phyloP scores from a whole-genome alignment of 73 alveolate genomes.

The Tetrahymena borealis region DNA sequence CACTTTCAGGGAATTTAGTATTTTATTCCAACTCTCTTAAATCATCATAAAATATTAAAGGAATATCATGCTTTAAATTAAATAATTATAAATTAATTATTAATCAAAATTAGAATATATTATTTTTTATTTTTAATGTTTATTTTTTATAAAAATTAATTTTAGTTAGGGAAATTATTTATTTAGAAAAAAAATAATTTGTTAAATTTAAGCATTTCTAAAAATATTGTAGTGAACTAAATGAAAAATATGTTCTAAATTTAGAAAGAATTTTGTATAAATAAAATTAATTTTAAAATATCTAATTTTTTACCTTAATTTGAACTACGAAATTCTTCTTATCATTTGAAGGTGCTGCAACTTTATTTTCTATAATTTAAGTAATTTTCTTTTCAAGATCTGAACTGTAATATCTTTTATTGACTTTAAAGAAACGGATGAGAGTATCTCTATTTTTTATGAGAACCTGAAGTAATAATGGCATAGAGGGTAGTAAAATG shows the following conservation, averaged over 20 bases:
- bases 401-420: background rate
- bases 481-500: background rate
- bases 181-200: too few species aligned
- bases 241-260: too few species aligned
- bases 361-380: background rate
- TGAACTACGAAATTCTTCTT: background rate
- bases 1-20: background rate
- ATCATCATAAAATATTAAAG: background rate
- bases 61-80: background rate
- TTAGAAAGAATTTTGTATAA: too few species aligned
- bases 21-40: background rate
- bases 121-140: too few species aligned
- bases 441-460: background rate
- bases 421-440: background rate
- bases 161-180: too few species aligned
- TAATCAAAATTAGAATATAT: too few species aligned
- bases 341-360: background rate
- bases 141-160: too few species aligned
- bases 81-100: background rate
- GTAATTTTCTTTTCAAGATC: background rate
- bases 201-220: too few species aligned
- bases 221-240: too few species aligned
- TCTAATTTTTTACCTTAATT: background rate
- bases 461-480: background rate
- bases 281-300: too few species aligned